These are phyloP conservation scores for Fusarium sp. DNA, from an alignment of 2,329 filamentous ascomycete genomes.

Conservation along the genomic window DNA sequence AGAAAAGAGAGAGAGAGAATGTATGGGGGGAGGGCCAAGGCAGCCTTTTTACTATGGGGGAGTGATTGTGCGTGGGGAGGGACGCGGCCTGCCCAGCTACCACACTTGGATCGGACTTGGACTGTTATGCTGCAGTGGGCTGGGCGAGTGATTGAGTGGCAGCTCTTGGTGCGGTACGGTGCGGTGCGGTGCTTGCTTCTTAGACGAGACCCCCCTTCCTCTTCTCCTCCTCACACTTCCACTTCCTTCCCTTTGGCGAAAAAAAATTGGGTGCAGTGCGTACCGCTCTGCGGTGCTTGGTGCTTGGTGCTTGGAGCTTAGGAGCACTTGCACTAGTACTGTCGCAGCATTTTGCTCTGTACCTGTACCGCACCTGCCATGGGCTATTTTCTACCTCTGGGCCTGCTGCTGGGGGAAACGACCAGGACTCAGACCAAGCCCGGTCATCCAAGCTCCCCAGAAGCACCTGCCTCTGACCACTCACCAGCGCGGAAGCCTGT, in stretches of 20 bases:
- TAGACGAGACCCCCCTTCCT: constrained; percentile 43
- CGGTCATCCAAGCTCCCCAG: constrained; percentile 45
- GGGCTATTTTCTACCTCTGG: constrained; percentile 33
- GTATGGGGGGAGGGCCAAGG: constrained; percentile 69
- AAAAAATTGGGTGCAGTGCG: constrained; percentile 51
- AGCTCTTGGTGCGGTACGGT: constrained; percentile 39
- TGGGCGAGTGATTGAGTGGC: constrained; percentile 42
- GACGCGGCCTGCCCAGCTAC: constrained; percentile 51
- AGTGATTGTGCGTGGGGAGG: constrained; percentile 69
- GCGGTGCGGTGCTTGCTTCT: constrained; percentile 44
- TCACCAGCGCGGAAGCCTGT: constrained; percentile 42
- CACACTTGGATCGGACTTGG: constrained; percentile 39
- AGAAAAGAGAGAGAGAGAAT: constrained; percentile 70
- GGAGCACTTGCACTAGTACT: constrained; percentile 42
- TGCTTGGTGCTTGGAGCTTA: constrained; percentile 32
- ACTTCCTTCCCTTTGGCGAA: constrained; percentile 32
- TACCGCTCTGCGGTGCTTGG: constrained; percentile 42
- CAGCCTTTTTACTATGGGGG: constrained; percentile 77
- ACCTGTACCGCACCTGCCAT: constrained; percentile 44
- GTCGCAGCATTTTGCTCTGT: constrained; percentile 39
- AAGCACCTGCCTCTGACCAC: constrained; percentile 44
- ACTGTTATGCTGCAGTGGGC: constrained; percentile 46
- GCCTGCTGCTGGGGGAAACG: constrained; percentile 35
- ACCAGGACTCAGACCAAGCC: constrained; percentile 44
- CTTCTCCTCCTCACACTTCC: constrained; percentile 30